Percentiles rank a stretch among this genome's conserved stretches.
Conservation (phyloP, 2,329 filamentous ascomycete species). For the Penicillium oxalicum region DNA sequence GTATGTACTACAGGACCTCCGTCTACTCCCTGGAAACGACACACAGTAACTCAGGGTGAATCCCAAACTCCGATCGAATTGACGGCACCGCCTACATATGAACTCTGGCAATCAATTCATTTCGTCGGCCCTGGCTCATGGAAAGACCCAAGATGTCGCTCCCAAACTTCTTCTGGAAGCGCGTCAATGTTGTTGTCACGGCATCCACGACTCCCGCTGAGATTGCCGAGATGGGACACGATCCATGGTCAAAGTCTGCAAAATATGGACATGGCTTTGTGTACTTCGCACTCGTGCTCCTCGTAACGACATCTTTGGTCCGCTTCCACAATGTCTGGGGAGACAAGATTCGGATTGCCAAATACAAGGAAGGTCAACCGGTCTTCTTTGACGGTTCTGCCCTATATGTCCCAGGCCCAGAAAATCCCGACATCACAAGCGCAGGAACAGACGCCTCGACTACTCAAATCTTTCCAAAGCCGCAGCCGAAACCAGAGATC, state of each 20-base stretch:
- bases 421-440: conserved; percentile 57
- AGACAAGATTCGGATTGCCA: conserved; percentile 83
- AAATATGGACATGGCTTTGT: conserved; percentile 87
- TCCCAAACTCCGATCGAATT: too few species aligned
- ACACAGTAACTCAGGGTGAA: too few species aligned
- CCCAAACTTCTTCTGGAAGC: conserved; percentile 35
- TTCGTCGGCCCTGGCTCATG: too few species aligned
- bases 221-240: conserved; percentile 53
- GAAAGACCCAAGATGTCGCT: conserved; percentile 13
- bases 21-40: too few species aligned
- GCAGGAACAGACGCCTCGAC: conserved; percentile 56
- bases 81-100: too few species aligned
- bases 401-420: conserved; percentile 50
- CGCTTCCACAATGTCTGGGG: conserved; percentile 86
- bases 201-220: conserved; percentile 51
- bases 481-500: conserved; percentile 52
- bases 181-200: conserved; percentile 53
- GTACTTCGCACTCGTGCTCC: conserved; percentile 72
- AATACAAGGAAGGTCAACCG: conserved; percentile 76
- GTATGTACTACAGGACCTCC: too few species aligned
- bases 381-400: conserved; percentile 51
- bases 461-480: conserved; percentile 70
- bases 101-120: too few species aligned
- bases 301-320: conserved; percentile 60
- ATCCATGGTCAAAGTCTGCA: conserved; percentile 74